These are phyloP conservation scores for Fusarium oxysporum DNA, from an alignment of 2,329 filamentous ascomycete genomes.

Conservation along the genomic window DNA sequence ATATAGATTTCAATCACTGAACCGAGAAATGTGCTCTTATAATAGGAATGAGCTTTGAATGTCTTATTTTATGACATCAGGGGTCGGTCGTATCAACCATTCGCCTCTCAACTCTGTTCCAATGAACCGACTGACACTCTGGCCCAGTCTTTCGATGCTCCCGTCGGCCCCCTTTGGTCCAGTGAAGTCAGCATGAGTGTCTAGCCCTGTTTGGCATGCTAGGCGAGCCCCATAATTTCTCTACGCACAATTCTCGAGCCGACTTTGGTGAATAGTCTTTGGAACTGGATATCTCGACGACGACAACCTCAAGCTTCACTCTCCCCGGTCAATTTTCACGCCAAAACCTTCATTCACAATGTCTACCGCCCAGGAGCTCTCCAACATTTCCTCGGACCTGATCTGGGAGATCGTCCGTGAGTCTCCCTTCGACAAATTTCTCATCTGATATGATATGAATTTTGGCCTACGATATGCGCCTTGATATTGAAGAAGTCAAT, in stretches of 20 bases:
- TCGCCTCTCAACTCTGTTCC: conserved; percentile 15
- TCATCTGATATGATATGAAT: not conserved
- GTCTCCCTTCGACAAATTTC: conserved; percentile 62
- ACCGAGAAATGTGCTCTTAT: not conserved
- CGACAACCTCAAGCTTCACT: conserved; percentile 46
- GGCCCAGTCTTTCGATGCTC: not conserved
- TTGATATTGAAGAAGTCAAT: conserved; percentile 22
- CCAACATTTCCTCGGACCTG: conserved; percentile 89
- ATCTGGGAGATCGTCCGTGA: conserved; percentile 96
- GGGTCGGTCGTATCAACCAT: conserved; percentile 3
- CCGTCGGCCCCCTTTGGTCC: not conserved
- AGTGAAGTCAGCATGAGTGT: not conserved
- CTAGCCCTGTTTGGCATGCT: conserved; percentile 49
- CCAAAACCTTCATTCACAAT: conserved; percentile 60
- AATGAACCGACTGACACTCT: not conserved
- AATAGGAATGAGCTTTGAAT: not conserved
- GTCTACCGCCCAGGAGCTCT: conserved; percentile 64
- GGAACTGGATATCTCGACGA: conserved; percentile 42
- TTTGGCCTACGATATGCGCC: conserved; percentile 21
- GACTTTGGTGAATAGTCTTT: conserved; percentile 26
- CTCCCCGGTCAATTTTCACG: conserved; percentile 44
- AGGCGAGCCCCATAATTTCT: conserved; percentile 56
- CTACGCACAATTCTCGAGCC: conserved; percentile 42
- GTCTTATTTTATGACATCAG: conserved; percentile 20
- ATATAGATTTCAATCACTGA: not conserved